phyloP scores from a whole-genome alignment of 441 rosid species.

The Bocquillonia castaneifolia region DNA sequence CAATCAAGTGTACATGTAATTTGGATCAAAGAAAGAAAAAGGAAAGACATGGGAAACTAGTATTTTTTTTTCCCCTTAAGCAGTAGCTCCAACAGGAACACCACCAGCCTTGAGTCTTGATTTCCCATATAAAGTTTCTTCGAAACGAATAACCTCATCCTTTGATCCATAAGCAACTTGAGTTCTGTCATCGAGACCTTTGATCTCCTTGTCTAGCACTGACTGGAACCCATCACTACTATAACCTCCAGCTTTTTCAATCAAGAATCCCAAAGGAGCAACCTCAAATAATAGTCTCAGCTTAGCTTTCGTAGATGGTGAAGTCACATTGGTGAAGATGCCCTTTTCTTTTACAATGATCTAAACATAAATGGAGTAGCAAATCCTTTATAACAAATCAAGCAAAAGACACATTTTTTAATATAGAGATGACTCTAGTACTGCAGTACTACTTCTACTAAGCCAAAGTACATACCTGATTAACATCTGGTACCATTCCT shows the following conservation, averaged over 20 bases:
- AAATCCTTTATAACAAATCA: neutral
- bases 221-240: constrained; percentile 85
- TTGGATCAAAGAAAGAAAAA: constrained; percentile 12
- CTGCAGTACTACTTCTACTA: neutral
- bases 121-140: constrained; percentile 73
- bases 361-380: constrained; percentile 27
- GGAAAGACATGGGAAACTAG: constrained; percentile 5
- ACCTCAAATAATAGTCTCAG: constrained; percentile 91
- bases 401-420: neutral
- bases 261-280: constrained; percentile 79
- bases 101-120: constrained; percentile 76
- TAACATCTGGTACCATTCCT: constrained; percentile 99
- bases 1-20: constrained; percentile 18
- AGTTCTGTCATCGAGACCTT: constrained; percentile 77
- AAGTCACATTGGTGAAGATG: constrained; percentile 79
- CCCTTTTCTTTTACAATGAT: constrained; percentile 97
- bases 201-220: constrained; percentile 70
- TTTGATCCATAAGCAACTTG: constrained; percentile 97
- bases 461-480: constrained; percentile 48
- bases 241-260: constrained; percentile 92
- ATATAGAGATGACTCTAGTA: neutral
- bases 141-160: constrained; percentile 84
- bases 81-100: constrained; percentile 75
- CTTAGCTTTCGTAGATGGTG: constrained; percentile 86
- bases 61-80: constrained; percentile 35